Evolutionary conservation across 2,329 filamentous ascomycete genomes (phyloP).

Genomic region (Ambrosiella beaveri): DNA sequence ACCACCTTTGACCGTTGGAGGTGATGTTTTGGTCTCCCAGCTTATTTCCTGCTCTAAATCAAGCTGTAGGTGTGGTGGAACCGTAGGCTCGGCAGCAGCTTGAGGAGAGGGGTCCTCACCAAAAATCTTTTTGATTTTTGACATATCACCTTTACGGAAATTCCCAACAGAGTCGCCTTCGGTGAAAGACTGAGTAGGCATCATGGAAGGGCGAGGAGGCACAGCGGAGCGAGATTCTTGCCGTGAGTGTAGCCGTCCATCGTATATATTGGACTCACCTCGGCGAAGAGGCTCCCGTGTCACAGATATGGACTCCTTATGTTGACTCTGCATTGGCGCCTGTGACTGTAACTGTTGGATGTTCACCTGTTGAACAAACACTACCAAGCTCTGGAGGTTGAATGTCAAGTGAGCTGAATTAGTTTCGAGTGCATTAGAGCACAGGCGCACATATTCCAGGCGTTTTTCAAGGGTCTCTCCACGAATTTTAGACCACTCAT

Average conservation of each 20-base stretch:
- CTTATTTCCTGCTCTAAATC: constrained; percentile 80
- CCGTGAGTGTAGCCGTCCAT: constrained; percentile 34
- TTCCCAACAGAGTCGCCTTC: constrained; percentile 40
- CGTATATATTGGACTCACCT: constrained; percentile 30
- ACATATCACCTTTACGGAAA: constrained; percentile 41
- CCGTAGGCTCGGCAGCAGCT: constrained; percentile 46
- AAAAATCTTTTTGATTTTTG: constrained; percentile 49
- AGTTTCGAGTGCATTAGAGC: constrained; percentile 65
- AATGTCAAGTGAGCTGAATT: constrained; percentile 78
- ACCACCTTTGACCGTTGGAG: constrained; percentile 68
- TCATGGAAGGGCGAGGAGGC: constrained; percentile 28
- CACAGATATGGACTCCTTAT: constrained; percentile 25
- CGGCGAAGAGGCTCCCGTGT: constrained; percentile 27
- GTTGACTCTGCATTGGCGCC: constrained; percentile 15
- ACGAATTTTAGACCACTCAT: constrained; percentile 90
- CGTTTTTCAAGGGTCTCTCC: constrained; percentile 80
- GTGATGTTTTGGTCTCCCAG: constrained; percentile 67
- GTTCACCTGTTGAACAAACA: constrained; percentile 39
- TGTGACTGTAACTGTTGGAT: not conserved
- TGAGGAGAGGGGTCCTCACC: constrained; percentile 44
- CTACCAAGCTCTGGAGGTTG: constrained; percentile 71
- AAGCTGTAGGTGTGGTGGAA: constrained; percentile 66
- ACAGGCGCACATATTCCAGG: constrained; percentile 60
- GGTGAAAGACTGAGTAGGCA: constrained; percentile 44
- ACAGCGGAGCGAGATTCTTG: constrained; percentile 33